Base-by-base conservation (phyloP, 2,329 filamentous ascomycete species). In the Colletotrichum sp. region DNA sequence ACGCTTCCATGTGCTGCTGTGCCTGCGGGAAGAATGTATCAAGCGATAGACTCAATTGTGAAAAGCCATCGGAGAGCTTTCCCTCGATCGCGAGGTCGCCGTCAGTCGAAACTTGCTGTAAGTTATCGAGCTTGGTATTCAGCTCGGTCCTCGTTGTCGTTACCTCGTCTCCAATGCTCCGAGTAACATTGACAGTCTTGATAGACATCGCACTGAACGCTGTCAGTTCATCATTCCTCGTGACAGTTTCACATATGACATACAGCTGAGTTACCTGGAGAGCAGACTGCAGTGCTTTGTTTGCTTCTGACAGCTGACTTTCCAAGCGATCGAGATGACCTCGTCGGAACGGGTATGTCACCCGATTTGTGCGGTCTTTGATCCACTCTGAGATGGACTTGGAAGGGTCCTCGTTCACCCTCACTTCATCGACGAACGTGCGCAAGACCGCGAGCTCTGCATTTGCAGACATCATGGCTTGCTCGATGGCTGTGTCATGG, bases 61-160 rank as follows among this genome's bases (percentile, higher is more conserved):
- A n/a, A n/a, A 43, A n/a, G 8, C 1, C 16, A 10, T 6, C 5
- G 0, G 38, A 43, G 0, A 43, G 38, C 5, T n/a, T 43, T 43
- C 18, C 8, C 1, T n/a, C n/a, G n/a, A 43, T 43, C 3, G 38
- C 3, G 16, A 1, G 38, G 38, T 10, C 0, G 2, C 0, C 5
- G 1, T 43, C 16, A 2, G 0, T n/a, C 8, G 38, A 43, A 10
- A 6, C 8, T 2, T 43, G 38, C 5, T 6, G 16, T 6, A 43
- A 1, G 16, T 1, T 10, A 6, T 43, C 16, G 8, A 43, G 38
- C 38, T 43, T 43, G 16, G 8, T n/a, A 6, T 3, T n/a, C 0
- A 43, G 16, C 6, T 43, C 18, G 38, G 8, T n/a, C 8, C 38
- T 43, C 5, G 38, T 43, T 2, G 0, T 43, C 16, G 8, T 2